Percentiles rank a stretch among this genome's conserved stretches.
These are phyloP conservation scores for Hyaloscypha variabilis DNA, from an alignment of 495 filamentous ascomycete genomes.

Conservation along the genomic window DNA sequence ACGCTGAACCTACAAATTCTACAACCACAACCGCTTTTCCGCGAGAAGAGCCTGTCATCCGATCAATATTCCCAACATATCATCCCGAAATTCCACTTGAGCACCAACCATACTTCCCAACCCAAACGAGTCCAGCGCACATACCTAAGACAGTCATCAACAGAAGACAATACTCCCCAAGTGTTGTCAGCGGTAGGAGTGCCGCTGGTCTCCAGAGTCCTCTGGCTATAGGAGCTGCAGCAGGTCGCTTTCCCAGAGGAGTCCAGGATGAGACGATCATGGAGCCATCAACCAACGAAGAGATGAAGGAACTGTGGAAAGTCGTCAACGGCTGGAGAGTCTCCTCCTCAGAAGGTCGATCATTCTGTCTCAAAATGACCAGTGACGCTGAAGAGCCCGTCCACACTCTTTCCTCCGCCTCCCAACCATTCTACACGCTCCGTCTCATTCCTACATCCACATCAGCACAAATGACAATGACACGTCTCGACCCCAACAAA, in stretches of 20 bases:
- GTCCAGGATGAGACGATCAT: conserved; percentile 47
- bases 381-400: conserved; percentile 49
- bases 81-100: conserved; percentile 69
- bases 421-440: conserved; percentile 55
- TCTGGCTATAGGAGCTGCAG: conserved; percentile 32
- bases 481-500: conserved; percentile 56
- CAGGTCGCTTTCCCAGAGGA: conserved; percentile 39
- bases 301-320: conserved; percentile 57
- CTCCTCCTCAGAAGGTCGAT: conserved; percentile 47
- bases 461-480: conserved; percentile 53
- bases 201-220: conserved; percentile 34
- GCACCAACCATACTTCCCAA: conserved; percentile 71
- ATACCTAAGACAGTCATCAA: conserved; percentile 59
- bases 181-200: conserved; percentile 30
- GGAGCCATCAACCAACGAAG: conserved; percentile 49
- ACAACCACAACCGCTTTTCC: conserved; percentile 26
- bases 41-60: conserved; percentile 48
- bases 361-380: conserved; percentile 52
- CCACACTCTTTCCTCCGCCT: conserved; percentile 52
- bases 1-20: conserved; percentile 50
- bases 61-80: conserved; percentile 82
- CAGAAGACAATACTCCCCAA: conserved; percentile 56
- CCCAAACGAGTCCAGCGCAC: conserved; percentile 52
- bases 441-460: conserved; percentile 56
- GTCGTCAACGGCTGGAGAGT: conserved; percentile 58